Evolutionary conservation across 169 alveolate species (phyloP), one percentile per base, ranked within the genome.

Genomic region (Plasmodium fragile): DNA sequence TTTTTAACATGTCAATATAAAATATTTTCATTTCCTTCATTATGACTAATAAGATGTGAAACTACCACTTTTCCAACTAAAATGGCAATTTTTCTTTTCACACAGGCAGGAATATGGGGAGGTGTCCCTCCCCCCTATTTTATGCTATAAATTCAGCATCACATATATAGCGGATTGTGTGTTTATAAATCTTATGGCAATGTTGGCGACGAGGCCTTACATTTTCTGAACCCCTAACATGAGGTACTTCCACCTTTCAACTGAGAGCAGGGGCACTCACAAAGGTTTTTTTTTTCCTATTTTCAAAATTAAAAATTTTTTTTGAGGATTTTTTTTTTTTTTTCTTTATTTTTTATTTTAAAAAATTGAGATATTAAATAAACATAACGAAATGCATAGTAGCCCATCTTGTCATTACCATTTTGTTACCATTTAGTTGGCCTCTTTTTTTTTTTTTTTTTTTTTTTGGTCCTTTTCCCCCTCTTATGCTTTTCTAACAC

Each of bases 131-230:
- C n/a, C n/a, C n/a, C n/a, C n/a, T n/a, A n/a, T n/a, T n/a, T 65
- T 65, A 65, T 11, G 75, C 18, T 10, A 65, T 10, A 65, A 18
- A 65, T 6, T 65, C n/a, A 65, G 30, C 30, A 65, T 65, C 30
- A 22, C 75, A 65, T 28, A 25, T 65, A 25, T 18, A 65, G 36
- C 41, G 41, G 30, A 28, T 22, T 65, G 30, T 28, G 18, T 65
- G 75, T 65, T 65, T 65, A 65, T 65, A 65, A 65, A 65, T 65
- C 25, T 65, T 65, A 65, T 28, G 36, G 25, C 75, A 65, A 65
- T 65, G 75, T 0, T 65, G 36, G 8, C 75, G n/a, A 25, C 18
- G 36, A 65, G 75, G 75, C 75, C 75, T 65, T 65, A 65, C n/a
- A 2, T 16, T 65, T 65, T 22, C 30, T 8, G 75, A 65, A 65